Conservation (phyloP, 2,329 filamentous ascomycete genomes). For the Microcera coccophila region DNA sequence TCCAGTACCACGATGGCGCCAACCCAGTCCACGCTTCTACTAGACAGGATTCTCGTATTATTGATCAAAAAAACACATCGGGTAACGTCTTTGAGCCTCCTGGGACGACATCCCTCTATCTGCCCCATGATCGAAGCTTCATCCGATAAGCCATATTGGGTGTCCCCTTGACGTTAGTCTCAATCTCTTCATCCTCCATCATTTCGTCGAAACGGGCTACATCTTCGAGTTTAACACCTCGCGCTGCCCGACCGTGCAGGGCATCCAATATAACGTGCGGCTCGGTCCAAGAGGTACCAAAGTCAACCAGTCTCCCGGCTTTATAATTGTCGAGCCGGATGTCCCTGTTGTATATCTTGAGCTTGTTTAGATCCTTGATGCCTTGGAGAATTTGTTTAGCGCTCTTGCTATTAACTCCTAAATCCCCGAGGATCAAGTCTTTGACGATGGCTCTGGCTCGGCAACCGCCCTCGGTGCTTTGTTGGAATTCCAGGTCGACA, state of each 20-base stretch:
- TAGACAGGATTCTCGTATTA: too few relatives aligned
- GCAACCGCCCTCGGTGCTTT: slow-evolving; percentile 8
- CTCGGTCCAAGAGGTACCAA: slow-evolving; percentile 17
- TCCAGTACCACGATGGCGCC: too few relatives aligned
- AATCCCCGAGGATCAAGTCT: slow-evolving; percentile 8
- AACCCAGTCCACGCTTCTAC: too few relatives aligned
- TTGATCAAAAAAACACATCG: too few relatives aligned
- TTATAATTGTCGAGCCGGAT: slow-evolving; percentile 14
- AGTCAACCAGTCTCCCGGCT: slow-evolving; percentile 14
- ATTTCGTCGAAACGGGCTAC: slow-evolving; percentile 11
- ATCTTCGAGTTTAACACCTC: slow-evolving; percentile 6
- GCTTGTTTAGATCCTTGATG: slow-evolving; percentile 8
- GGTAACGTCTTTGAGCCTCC: too few relatives aligned
- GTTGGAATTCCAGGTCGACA: slow-evolving; percentile 10
- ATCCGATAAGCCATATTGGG: slow-evolving; percentile 4
- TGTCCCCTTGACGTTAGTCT: too few relatives aligned
- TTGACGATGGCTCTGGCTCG: slow-evolving; percentile 15
- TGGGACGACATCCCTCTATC: too few relatives aligned
- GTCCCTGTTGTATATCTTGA: slow-evolving; percentile 13
- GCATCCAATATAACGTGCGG: slow-evolving; percentile 13
- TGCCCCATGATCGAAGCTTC: slow-evolving; percentile 3
- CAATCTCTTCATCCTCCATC: slow-evolving; percentile 10
- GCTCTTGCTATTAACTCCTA: slow-evolving; percentile 4
- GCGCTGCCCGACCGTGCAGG: slow-evolving; percentile 1
- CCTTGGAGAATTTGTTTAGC: slow-evolving; percentile 2